Percentiles rank a stretch among this genome's conserved stretches.
phyloP scores from a whole-genome alignment of 805 yeast genomes.

The Candida methanosorbosa region DNA sequence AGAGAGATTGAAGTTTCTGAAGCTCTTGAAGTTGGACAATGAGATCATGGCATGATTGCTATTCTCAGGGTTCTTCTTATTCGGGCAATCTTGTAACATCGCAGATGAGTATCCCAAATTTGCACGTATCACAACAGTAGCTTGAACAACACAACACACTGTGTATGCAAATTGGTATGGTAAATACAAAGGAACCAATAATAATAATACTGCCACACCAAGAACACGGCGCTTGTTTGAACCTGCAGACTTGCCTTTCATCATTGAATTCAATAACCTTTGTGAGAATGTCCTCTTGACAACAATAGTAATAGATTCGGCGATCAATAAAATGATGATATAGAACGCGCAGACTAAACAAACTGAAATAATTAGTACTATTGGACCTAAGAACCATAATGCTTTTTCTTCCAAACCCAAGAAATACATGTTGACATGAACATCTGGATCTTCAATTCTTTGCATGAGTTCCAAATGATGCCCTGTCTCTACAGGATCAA shows the following conservation, averaged over 20 bases:
- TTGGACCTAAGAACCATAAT: conserved; percentile 50
- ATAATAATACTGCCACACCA: conserved; percentile 29
- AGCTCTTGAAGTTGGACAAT: conserved; percentile 15
- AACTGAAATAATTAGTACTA: conserved; percentile 40
- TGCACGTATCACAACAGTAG: conserved; percentile 36
- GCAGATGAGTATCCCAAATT: not conserved
- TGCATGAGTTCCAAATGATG: conserved; percentile 32
- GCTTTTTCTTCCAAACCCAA: conserved; percentile 56
- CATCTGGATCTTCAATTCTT: conserved; percentile 26
- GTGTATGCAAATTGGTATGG: conserved; percentile 79
- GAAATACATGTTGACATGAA: conserved; percentile 46
- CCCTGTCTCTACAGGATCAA: conserved; percentile 48
- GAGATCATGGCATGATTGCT: not conserved
- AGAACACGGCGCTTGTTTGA: conserved; percentile 19
- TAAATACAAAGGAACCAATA: conserved; percentile 48
- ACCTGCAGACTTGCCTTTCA: not conserved
- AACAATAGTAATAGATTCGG: not conserved
- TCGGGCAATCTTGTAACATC: not conserved
- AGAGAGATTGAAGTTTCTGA: conserved; percentile 54
- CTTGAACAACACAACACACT: conserved; percentile 51
- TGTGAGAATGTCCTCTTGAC: not conserved
- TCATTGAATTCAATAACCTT: not conserved
- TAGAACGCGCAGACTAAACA: conserved; percentile 32
- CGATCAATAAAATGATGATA: not conserved
- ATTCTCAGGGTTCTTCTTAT: not conserved